These are phyloP conservation scores for Coniochaeta sp. DNA, from an alignment of 2,329 filamentous ascomycete genomes.

Conservation along the genomic window DNA sequence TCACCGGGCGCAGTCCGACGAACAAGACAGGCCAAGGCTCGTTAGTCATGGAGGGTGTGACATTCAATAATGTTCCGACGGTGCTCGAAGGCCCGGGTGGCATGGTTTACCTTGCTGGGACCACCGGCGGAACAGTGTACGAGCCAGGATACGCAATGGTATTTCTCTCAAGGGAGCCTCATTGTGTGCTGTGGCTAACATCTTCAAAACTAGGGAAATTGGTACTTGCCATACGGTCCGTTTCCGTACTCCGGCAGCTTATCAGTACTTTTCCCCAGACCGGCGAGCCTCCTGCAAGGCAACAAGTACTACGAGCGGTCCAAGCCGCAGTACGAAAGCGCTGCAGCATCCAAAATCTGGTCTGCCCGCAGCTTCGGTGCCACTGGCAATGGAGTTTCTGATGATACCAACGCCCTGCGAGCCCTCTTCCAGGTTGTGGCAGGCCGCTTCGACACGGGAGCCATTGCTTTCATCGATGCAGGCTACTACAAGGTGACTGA, in stretches of 20 bases:
- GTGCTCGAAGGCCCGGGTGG: slow-evolving; percentile 32
- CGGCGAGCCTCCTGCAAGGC: slow-evolving; percentile 45
- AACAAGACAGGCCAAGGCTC: slow-evolving; percentile 32
- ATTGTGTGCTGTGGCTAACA: background rate
- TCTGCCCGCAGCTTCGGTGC: slow-evolving; percentile 57
- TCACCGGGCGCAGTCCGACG: slow-evolving; percentile 42
- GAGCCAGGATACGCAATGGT: slow-evolving; percentile 41
- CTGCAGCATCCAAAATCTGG: slow-evolving; percentile 46
- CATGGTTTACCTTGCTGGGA: slow-evolving; percentile 44
- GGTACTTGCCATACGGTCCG: slow-evolving; percentile 45
- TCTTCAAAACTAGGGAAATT: slow-evolving; percentile 46
- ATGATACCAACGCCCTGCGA: slow-evolving; percentile 41
- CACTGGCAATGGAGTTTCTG: slow-evolving; percentile 60
- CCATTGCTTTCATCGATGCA: slow-evolving; percentile 53
- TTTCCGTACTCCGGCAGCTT: slow-evolving; percentile 39
- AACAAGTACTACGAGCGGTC: slow-evolving; percentile 39
- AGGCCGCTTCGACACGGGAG: slow-evolving; percentile 31
- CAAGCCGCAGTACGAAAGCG: slow-evolving; percentile 58
- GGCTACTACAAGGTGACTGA: slow-evolving; percentile 55
- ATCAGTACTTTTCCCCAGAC: slow-evolving; percentile 38
- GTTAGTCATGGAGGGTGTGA: slow-evolving; percentile 39
- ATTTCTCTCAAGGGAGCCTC: background rate
- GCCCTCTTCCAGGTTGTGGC: slow-evolving; percentile 19
- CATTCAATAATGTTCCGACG: slow-evolving; percentile 24
- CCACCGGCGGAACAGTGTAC: slow-evolving; percentile 34